phyloP scores from a whole-genome alignment of 768 basidiomycete species.

The Plicaturopsis crispa region DNA sequence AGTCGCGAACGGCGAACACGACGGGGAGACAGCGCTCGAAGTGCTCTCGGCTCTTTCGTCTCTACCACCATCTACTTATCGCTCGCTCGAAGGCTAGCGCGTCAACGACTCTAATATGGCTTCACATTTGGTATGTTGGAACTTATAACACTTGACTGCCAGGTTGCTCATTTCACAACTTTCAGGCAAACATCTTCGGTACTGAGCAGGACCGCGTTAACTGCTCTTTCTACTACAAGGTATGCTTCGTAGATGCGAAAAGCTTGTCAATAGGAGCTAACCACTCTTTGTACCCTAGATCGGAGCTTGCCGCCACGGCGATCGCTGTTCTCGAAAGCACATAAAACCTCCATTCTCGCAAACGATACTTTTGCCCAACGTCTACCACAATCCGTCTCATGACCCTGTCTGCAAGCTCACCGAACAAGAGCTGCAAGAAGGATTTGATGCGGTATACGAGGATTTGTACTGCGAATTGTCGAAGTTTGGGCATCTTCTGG shows the following conservation, averaged over 20 bases:
- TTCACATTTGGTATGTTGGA: slow-evolving; percentile 64
- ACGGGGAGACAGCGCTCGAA: too few relatives aligned
- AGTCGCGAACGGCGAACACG: too few relatives aligned
- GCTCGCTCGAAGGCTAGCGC: too few relatives aligned
- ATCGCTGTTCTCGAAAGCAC: slow-evolving; percentile 97
- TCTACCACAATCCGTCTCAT: slow-evolving; percentile 97
- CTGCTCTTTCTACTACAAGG: slow-evolving; percentile 98
- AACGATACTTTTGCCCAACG: slow-evolving; percentile 92
- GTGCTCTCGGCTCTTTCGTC: too few relatives aligned
- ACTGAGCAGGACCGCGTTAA: slow-evolving; percentile 95
- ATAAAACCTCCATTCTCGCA: slow-evolving; percentile 97
- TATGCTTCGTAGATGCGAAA: slow-evolving; percentile 21
- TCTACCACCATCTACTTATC: too few relatives aligned
- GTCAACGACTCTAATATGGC: too few relatives aligned
- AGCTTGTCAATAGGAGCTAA: slow-evolving; percentile 1
- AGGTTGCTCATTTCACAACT: slow-evolving; percentile 3
- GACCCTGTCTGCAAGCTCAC: slow-evolving; percentile 84
- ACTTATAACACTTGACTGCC: neutral
- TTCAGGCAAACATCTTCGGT: slow-evolving; percentile 89
- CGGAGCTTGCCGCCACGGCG: slow-evolving; percentile 97
- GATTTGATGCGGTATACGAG: slow-evolving; percentile 91
- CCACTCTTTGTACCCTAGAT: slow-evolving; percentile 48
- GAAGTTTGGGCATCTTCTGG: slow-evolving; percentile 92
- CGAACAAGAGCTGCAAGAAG: slow-evolving; percentile 84
- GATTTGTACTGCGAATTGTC: slow-evolving; percentile 91